A percentile compares a stretch with the other conserved stretches of the same genome.
These are phyloP conservation scores for Tulasnella sp. DNA, from an alignment of 768 basidiomycete genomes.

Conservation along the genomic window DNA sequence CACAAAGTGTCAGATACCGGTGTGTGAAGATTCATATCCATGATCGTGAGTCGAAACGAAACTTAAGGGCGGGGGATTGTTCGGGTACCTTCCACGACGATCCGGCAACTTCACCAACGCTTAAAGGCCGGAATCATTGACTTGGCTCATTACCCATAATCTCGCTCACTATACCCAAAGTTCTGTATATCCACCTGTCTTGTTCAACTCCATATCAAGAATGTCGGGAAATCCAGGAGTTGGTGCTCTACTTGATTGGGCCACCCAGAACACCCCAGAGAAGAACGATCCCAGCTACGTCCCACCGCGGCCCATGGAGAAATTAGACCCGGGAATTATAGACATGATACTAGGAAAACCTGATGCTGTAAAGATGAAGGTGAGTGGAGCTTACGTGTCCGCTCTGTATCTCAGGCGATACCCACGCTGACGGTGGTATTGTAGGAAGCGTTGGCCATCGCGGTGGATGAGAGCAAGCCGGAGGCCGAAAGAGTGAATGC, in stretches of 20 bases:
- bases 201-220: too few relatives aligned
- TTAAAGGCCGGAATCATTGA: too few relatives aligned
- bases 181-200: too few relatives aligned
- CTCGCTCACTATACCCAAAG: too few relatives aligned
- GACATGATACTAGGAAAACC: conserved; percentile 77
- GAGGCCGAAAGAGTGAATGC: conserved; percentile 56
- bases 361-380: conserved; percentile 72
- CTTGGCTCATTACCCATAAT: too few relatives aligned
- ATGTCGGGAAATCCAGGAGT: too few relatives aligned
- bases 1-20: too few relatives aligned
- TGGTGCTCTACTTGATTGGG: conserved; percentile 56
- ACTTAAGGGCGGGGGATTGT: too few relatives aligned
- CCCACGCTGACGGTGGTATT: conserved; percentile 20
- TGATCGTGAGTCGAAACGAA: too few relatives aligned
- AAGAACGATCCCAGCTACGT: conserved; percentile 24
- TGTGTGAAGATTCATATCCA: too few relatives aligned
- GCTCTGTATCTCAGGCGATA: not conserved
- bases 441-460: conserved; percentile 52
- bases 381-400: conserved; percentile 10
- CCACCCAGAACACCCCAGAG: conserved; percentile 45
- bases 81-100: too few relatives aligned
- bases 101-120: too few relatives aligned
- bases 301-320: conserved; percentile 29
- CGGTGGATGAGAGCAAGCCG: conserved; percentile 42
- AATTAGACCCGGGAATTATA: conserved; percentile 74